phyloP scores from a whole-genome alignment of 805 yeast genomes.

The Ogataea corticis region DNA sequence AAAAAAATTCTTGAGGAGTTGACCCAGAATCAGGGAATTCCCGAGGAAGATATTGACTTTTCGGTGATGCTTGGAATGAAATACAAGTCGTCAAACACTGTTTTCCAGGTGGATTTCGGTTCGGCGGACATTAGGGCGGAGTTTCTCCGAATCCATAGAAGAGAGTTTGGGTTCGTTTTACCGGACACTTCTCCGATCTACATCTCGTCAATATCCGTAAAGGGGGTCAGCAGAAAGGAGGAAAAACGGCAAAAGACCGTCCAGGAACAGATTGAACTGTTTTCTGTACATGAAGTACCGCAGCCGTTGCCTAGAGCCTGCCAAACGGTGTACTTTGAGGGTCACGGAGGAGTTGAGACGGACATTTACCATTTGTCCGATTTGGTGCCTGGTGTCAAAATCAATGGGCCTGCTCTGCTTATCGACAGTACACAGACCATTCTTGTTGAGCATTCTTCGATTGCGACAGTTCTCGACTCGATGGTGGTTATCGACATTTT shows the following conservation, averaged over 20 bases:
- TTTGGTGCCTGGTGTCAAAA: constrained; percentile 31
- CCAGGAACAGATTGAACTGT: constrained; percentile 3
- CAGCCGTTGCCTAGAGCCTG: constrained; percentile 1
- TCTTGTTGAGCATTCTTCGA: constrained; percentile 38
- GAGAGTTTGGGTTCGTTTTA: constrained; percentile 73
- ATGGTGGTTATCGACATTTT: constrained; percentile 34
- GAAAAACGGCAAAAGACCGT: neutral
- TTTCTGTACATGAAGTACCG: neutral
- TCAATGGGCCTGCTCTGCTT: constrained; percentile 40
- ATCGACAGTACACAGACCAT: constrained; percentile 41
- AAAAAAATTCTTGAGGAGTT: neutral
- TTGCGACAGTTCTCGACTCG: constrained; percentile 35
- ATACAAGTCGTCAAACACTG: constrained; percentile 85
- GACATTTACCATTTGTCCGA: constrained; percentile 32
- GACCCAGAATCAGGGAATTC: constrained; percentile 19
- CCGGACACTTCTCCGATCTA: constrained; percentile 19
- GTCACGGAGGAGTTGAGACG: constrained; percentile 17
- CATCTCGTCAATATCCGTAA: constrained; percentile 44
- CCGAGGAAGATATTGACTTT: constrained; percentile 48
- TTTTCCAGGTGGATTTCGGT: constrained; percentile 55
- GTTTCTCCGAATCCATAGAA: constrained; percentile 57
- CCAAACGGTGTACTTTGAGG: constrained; percentile 13
- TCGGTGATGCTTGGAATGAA: constrained; percentile 74
- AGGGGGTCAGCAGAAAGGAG: constrained; percentile 42
- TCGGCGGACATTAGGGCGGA: constrained; percentile 40